Base-by-base conservation (phyloP, 192 early-diverging fungal genomes). In the Coemansia sp. region DNA sequence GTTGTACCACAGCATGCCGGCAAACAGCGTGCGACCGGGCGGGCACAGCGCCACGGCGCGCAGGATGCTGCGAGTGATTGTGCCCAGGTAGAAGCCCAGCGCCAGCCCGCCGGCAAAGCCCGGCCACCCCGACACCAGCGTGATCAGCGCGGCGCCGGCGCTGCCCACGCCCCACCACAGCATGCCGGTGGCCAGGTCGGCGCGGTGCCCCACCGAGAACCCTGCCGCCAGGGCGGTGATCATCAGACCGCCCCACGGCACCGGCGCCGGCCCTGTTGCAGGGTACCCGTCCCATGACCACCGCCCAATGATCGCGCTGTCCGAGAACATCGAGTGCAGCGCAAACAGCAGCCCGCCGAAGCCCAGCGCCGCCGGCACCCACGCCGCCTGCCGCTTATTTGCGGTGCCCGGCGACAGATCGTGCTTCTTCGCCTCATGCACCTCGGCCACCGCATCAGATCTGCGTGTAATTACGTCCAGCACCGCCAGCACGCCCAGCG, bases 271-370 rank as follows among this genome's bases (percentile, higher is more conserved):
- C 1, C 91, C 91, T 22, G 86, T 84, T 65, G 85, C 74, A 10
- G 91, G 91, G 67, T 90, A 91, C 5, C 91, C 91, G 48, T 85
- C 85, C 48, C 87, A 79, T 52, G 84, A 76, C 91, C 91, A 93
- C 40, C 91, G 85, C 51, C 83, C 84, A 53, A 93, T 82, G 31
- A 87, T 89, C 8, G 88, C 85, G 23, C 86, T 87, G 74, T 93
- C 91, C 0, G 88, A 83, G 64, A 80, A 89, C 86, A 93, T 85
- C 26, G 89, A 88, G 65, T 91, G 91, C 40, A 93, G 72, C 9
- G 82, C 79, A 74, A 93, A 93, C 36, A 91, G 56, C 19, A 89
- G 71, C 7, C 78, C 70, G 17, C 89, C 90, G 25, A 87, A 84
- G 7, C 90, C 88, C 17, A 81, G 52, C 37, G 88, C 84, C 11